phyloP scores from a whole-genome alignment of 1,284 basidiomycete species.

The Tilletia caries region DNA sequence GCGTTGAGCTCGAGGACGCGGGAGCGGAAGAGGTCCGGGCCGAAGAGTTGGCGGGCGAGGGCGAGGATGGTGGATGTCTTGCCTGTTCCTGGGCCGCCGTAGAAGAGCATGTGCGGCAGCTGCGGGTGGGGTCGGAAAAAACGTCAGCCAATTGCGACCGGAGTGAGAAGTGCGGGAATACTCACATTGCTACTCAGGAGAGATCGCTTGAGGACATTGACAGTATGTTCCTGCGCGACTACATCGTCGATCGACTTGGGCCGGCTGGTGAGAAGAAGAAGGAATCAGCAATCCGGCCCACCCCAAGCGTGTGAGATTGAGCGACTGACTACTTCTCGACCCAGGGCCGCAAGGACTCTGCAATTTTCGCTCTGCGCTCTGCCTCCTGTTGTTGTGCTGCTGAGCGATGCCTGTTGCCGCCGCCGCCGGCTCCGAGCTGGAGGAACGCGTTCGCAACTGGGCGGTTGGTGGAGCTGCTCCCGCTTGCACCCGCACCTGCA shows the following conservation, averaged over 20 bases:
- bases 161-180: background rate
- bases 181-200: conserved; percentile 84
- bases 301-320: too few relatives aligned
- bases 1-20: conserved; percentile 98
- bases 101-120: conserved; percentile 99
- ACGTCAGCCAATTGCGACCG: background rate
- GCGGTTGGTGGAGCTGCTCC: background rate
- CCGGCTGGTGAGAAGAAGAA: conserved; percentile 62
- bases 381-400: conserved; percentile 24
- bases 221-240: conserved; percentile 92
- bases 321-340: conserved; percentile 90
- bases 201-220: conserved; percentile 84
- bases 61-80: conserved; percentile 99
- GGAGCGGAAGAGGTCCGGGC: conserved; percentile 88
- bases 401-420: background rate
- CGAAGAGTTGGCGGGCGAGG: conserved; percentile 87
- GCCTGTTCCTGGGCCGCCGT: conserved; percentile 96
- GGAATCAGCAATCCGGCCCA: background rate
- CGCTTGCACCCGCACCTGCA: background rate
- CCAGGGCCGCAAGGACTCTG: conserved; percentile 72
- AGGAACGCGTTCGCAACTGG: background rate
- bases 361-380: conserved; percentile 26
- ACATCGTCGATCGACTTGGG: conserved; percentile 97
- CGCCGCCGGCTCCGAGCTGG: background rate
- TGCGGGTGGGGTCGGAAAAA: too few relatives aligned